phyloP scores from a whole-genome alignment of 2,329 filamentous ascomycete species.

The Pyricularia sp. region DNA sequence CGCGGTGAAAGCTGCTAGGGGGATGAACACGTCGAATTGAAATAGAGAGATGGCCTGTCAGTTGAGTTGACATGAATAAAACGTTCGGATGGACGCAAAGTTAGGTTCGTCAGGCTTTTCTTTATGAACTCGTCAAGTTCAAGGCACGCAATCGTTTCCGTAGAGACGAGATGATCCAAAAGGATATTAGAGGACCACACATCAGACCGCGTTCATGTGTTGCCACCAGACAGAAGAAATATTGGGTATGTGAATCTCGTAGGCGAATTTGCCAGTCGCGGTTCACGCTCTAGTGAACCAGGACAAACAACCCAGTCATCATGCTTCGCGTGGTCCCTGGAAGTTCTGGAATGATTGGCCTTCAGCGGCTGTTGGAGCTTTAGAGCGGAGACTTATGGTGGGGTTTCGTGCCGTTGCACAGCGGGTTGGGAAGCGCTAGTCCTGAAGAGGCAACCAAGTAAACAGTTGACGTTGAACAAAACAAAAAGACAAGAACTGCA shows the following conservation, averaged over 20 bases:
- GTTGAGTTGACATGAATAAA: background rate
- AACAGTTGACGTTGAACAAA: conserved; percentile 22
- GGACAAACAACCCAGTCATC: background rate
- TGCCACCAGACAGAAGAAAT: background rate
- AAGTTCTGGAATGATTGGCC: conserved; percentile 1
- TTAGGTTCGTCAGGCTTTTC: background rate
- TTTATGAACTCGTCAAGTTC: background rate
- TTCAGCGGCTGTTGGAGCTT: background rate
- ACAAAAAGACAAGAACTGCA: background rate
- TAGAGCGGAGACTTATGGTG: background rate
- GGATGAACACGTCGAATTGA: background rate
- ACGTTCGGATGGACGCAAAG: background rate
- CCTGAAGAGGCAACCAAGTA: conserved; percentile 29
- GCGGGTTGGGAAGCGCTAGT: conserved; percentile 16
- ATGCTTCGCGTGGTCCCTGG: background rate
- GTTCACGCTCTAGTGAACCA: background rate
- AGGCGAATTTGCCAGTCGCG: background rate
- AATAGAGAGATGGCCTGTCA: background rate
- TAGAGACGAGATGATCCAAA: background rate
- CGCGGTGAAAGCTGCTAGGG: background rate
- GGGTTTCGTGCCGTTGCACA: background rate
- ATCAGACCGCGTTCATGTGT: background rate
- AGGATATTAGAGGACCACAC: background rate
- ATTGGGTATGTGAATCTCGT: background rate
- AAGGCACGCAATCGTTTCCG: background rate